These are phyloP conservation scores for Crataegus laevigata DNA, from an alignment of 306 rosid species.

Conservation along the genomic window DNA sequence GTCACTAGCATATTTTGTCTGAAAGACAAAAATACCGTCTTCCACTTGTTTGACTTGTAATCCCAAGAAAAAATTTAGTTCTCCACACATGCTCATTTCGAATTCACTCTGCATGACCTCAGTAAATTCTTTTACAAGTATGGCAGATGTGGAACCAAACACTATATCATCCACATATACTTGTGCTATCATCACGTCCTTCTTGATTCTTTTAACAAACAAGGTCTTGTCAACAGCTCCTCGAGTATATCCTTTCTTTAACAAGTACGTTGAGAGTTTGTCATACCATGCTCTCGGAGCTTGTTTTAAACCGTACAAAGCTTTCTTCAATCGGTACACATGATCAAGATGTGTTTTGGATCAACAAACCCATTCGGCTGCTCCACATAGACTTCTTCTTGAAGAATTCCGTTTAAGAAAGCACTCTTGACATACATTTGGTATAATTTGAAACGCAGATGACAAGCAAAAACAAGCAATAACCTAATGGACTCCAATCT, in stretches of 20 bases:
- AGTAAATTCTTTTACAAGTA: background rate
- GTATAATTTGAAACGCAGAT: background rate
- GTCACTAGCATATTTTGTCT: background rate
- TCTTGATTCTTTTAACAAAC: background rate
- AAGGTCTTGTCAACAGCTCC: background rate
- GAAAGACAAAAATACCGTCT: background rate
- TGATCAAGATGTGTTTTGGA: background rate
- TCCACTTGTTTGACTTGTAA: background rate
- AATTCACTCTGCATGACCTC: background rate
- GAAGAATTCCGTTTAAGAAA: background rate
- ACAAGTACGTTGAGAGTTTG: background rate
- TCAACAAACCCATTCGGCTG: background rate
- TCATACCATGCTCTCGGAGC: background rate
- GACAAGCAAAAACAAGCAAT: background rate
- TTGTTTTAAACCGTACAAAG: background rate
- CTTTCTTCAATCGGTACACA: background rate
- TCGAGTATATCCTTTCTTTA: background rate
- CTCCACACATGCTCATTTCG: background rate
- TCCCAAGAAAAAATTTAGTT: background rate
- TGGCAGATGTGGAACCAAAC: background rate
- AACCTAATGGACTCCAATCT: background rate
- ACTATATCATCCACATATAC: background rate
- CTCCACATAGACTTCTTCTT: background rate
- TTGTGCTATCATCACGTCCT: background rate
- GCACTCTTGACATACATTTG: background rate